Conservation (phyloP, 768 basidiomycete genomes). For the Lactifluus piperatus region DNA sequence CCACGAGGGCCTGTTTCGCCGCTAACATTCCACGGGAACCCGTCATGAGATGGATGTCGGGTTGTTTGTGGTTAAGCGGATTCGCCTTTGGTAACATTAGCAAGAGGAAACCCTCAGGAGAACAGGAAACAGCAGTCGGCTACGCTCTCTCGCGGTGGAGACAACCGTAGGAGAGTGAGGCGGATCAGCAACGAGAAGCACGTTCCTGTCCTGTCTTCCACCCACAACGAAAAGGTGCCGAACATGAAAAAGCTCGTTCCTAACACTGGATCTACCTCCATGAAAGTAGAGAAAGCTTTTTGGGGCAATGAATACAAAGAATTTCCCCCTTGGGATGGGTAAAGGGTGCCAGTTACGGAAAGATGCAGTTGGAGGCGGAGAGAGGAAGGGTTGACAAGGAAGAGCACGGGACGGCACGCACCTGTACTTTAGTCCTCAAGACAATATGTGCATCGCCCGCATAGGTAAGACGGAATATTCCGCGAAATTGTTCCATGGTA, state of each 20-base stretch:
- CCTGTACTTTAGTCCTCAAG: conserved; percentile 88
- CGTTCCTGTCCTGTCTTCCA: too few relatives aligned
- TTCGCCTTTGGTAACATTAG: conserved; percentile 56
- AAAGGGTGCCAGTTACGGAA: not conserved
- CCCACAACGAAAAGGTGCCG: not conserved
- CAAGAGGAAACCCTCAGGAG: not conserved
- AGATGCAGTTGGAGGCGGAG: not conserved
- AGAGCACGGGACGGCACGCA: conserved; percentile 27
- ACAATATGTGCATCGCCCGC: conserved; percentile 86
- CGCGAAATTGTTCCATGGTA: conserved; percentile 90
- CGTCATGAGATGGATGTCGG: conserved; percentile 79
- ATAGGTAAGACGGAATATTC: conserved; percentile 94
- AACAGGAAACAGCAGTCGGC: not conserved
- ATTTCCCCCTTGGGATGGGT: not conserved
- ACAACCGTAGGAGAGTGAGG: not conserved
- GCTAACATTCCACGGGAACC: conserved; percentile 85
- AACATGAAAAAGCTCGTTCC: too few relatives aligned
- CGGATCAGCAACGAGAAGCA: not conserved
- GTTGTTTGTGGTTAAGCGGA: conserved; percentile 86
- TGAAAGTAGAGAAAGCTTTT: not conserved
- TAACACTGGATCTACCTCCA: too few relatives aligned
- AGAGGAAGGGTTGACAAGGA: not conserved
- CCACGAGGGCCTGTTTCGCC: conserved; percentile 89
- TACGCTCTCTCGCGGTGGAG: not conserved
- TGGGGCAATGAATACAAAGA: not conserved